Base-by-base conservation (phyloP, 2,329 filamentous ascomycete species). In the Fusarium brevicatenulatum region DNA sequence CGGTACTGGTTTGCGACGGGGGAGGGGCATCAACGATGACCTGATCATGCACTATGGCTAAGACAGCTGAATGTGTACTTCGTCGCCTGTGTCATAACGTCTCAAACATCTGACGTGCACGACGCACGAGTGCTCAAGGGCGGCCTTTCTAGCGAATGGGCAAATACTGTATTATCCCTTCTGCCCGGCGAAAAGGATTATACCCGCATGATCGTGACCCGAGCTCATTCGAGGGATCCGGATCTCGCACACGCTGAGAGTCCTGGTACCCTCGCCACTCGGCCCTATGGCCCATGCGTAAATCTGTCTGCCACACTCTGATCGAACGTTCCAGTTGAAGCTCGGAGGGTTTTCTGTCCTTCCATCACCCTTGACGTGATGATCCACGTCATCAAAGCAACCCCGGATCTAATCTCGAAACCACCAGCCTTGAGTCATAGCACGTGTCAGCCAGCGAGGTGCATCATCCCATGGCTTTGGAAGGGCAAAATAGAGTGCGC, bases 1-100 rank as follows among this genome's bases (percentile, higher is more conserved):
- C 32, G 34, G 55, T 50, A 58, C 55, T 50, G 23, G 55, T 36
- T 58, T 58, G 55, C 55, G 55, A 58, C 15, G 42, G 23, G 30
- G 54, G 42, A 58, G 42, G 42, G 32, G n/a, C 36, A 40, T 54
- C 10, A 19, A n/a, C 4, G 1, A 3, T 54, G 25, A 23, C 5
- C 36, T 54, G 50, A 54, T 28, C 25, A 28, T 39, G 19, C 11
- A 9, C 50, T 11, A n/a, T 28, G 13, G 13, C 19, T 2, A 5
- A 30, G 23, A 7, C 23, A 28, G 19, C 50, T 30, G 23, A n/a
- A 40, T 9, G 2, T 18, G 19, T 7, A 7, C 4, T 13, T 7
- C 5, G 2, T 39, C 23, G 4, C 15, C 19, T 28, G 23, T 28
- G 5, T 4, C 18, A 16, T 9, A 21, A 21, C 3, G 9, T n/a